Evolutionary conservation across 2,329 filamentous ascomycete genomes (phyloP), one percentile per base, ranked within the genome.

Genomic region (Penicillium sp.): DNA sequence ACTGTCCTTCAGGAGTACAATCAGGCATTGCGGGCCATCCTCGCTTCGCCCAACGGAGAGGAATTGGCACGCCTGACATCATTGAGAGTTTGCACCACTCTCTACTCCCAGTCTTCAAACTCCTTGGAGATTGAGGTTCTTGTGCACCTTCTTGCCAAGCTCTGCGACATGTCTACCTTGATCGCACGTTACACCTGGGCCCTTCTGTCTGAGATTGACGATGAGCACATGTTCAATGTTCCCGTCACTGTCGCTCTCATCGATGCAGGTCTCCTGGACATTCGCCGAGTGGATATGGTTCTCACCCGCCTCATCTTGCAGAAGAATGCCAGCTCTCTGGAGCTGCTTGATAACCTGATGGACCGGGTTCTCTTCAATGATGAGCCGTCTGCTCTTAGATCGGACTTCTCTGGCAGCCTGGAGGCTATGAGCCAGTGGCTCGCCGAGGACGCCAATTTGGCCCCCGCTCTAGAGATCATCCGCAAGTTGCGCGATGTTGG

Each of bases 361-460:
- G 88, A 94, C 58, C 82, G 90, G 39, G 83, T 92, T 0, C 76
- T 96, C 8, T 81, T 95, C 44, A 89, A 84, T 60, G 89, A 91
- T 43, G 84, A 86, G 40, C 89, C 90, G 0, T 82, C 87, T 35
- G 88, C 88, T 1, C 76, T 96, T 43, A 88, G 90, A 62, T 86
- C 91, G 1, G 91, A 97, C 72, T 95, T 96, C 65, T 86, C 90
- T 6, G 82, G 84, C 55, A 95, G 90, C 51, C 79, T 96, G 48
- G 87, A 92, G 58, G 87, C 85, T 42, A 85, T 94, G 36, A 92
- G 88, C 75, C 76, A 83, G 42, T 96, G 91, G 90, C 82, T 95
- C 30, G 76, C 78, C 6, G 88, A 92, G 57, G 87, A 95, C 14
- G 81, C 87, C 1, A 79, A 79, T 36, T 79, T 89, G 16, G 74